phyloP scores from a whole-genome alignment of 2,329 filamentous ascomycete species.

The Ophiocordyceps sinensis region DNA sequence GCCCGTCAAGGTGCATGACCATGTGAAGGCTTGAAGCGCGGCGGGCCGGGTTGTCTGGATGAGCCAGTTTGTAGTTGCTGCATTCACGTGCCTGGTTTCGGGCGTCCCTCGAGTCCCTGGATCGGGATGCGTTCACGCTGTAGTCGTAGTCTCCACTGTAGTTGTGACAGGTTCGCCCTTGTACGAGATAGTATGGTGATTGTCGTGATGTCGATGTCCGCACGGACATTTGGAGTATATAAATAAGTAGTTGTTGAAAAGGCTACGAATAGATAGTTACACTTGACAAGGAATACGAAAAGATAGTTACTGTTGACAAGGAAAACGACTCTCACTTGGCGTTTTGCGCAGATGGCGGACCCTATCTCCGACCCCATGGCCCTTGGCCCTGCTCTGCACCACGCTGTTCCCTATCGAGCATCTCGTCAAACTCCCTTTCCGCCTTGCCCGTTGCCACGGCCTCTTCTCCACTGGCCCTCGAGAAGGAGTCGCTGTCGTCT shows the following conservation, averaged over 20 bases:
- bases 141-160: too few relatives aligned
- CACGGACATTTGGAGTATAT: too few relatives aligned
- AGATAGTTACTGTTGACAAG: too few relatives aligned
- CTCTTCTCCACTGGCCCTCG: slow-evolving; percentile 21
- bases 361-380: slow-evolving; percentile 11
- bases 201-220: too few relatives aligned
- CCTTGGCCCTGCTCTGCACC: slow-evolving; percentile 13
- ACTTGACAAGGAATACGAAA: too few relatives aligned
- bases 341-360: too few relatives aligned
- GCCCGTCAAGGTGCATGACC: slow-evolving; percentile 20
- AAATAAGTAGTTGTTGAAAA: too few relatives aligned
- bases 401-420: slow-evolving; percentile 29
- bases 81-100: neutral
- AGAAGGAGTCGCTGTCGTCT: slow-evolving; percentile 20
- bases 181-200: too few relatives aligned
- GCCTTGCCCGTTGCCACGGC: slow-evolving; percentile 26
- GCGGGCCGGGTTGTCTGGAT: neutral
- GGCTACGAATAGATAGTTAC: too few relatives aligned
- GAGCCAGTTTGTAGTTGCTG: neutral
- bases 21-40: slow-evolving; percentile 13
- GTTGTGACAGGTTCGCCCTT: too few relatives aligned
- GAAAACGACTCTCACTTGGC: too few relatives aligned
- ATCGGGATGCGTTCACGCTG: too few relatives aligned
- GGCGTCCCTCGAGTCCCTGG: neutral
- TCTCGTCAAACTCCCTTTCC: slow-evolving; percentile 34